Conservation (phyloP, 345 rosid genomes). For the Euphorbia peplus region DNA sequence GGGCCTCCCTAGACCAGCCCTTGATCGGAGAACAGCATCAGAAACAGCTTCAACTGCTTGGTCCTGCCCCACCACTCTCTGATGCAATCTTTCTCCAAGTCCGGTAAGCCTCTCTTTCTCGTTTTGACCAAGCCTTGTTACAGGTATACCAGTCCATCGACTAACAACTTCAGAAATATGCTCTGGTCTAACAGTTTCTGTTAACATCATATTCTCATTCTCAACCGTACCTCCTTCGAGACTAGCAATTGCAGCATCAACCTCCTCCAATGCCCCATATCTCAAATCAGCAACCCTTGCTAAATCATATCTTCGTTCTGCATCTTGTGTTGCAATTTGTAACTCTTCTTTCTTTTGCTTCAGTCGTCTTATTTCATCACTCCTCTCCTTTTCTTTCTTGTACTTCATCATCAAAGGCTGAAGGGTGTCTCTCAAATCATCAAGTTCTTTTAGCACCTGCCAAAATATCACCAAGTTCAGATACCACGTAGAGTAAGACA, state of each 20-base stretch:
- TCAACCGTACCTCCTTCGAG: conserved; percentile 63
- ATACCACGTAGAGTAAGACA: neutral
- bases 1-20: conserved; percentile 92
- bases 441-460: conserved; percentile 87
- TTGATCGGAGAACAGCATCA: conserved; percentile 78
- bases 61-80: conserved; percentile 82
- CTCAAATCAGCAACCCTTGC: conserved; percentile 87
- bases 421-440: conserved; percentile 84
- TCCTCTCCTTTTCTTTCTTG: conserved; percentile 80
- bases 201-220: conserved; percentile 72
- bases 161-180: conserved; percentile 93
- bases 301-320: conserved; percentile 81
- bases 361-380: conserved; percentile 76
- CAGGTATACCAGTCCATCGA: conserved; percentile 93
- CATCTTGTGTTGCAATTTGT: conserved; percentile 69
- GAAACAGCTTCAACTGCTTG: conserved; percentile 76
- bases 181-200: conserved; percentile 84
- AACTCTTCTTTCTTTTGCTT: conserved; percentile 87
- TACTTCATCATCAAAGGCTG: conserved; percentile 88
- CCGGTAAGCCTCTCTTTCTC: conserved; percentile 81
- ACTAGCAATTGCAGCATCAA: conserved; percentile 63
- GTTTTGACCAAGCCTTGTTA: conserved; percentile 83
- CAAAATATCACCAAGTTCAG: neutral
- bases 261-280: conserved; percentile 82
- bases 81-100: conserved; percentile 71